A percentile compares a stretch with the other conserved stretches of the same genome.
Evolutionary conservation across 805 yeast species (phyloP).

Genomic region (Naumovozyma dairenensis): DNA sequence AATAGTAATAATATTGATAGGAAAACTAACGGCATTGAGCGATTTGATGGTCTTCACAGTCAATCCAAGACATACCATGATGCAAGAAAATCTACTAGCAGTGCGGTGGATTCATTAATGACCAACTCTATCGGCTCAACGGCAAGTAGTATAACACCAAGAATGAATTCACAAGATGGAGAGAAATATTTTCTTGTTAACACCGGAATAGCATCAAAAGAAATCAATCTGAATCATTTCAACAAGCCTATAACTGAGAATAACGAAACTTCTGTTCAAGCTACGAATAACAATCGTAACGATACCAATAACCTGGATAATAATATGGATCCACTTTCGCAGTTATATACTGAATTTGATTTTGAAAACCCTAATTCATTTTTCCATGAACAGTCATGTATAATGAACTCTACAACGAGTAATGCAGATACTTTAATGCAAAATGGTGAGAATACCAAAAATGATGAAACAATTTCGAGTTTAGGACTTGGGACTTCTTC

Average conservation of each 20-base stretch:
- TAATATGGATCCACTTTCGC: conserved; percentile 10
- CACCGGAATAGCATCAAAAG: conserved; percentile 7
- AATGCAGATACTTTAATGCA: too few relatives aligned
- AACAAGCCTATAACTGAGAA: background rate
- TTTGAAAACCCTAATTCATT: conserved; percentile 17
- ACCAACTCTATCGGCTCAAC: conserved; percentile 20
- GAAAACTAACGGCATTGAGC: conserved; percentile 11
- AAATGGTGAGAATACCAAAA: too few relatives aligned
- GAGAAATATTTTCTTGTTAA: conserved; percentile 4
- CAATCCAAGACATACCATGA: conserved; percentile 4
- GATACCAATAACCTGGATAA: background rate
- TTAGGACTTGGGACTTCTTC: too few relatives aligned
- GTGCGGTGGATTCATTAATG: conserved; percentile 19
- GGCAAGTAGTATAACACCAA: conserved; percentile 8
- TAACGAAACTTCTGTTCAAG: background rate
- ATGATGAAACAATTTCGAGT: too few relatives aligned
- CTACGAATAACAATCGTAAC: background rate
- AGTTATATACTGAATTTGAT: conserved; percentile 21
- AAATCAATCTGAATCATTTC: conserved; percentile 5
- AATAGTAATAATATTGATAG: too few relatives aligned
- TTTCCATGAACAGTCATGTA: conserved; percentile 9
- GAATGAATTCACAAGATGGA: conserved; percentile 7
- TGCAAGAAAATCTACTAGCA: conserved; percentile 17
- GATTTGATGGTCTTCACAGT: conserved; percentile 12
- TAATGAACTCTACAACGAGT: conserved; percentile 1